Conservation (phyloP, 108 stramenopile species). For the Nitzschia sp. region DNA sequence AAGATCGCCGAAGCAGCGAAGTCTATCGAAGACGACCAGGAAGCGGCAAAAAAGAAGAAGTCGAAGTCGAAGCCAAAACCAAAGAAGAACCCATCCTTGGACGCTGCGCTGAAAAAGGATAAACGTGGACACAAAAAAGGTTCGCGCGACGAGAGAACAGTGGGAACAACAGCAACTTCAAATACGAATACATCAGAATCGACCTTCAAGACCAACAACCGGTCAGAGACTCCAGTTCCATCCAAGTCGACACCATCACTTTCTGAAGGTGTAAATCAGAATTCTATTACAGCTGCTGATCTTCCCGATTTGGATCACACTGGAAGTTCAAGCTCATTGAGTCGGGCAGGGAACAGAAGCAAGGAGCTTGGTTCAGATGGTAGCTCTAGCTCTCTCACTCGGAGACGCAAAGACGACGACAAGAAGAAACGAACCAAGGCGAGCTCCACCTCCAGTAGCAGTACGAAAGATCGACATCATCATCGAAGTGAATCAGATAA, state of each 20-base stretch:
- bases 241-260: neutral
- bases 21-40: neutral
- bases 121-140: conserved; percentile 1
- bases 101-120: conserved; percentile 8
- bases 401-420: conserved; percentile 6
- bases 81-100: conserved; percentile 12
- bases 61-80: neutral
- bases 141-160: conserved; percentile 9
- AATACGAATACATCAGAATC: conserved; percentile 5
- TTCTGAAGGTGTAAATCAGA: neutral
- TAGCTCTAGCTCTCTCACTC: conserved; percentile 3
- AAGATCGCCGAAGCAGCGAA: conserved; percentile 1
- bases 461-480: neutral
- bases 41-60: neutral
- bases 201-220: conserved; percentile 15
- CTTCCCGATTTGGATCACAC: neutral
- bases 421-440: neutral
- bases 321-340: conserved; percentile 9
- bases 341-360: conserved; percentile 1
- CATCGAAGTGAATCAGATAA: neutral
- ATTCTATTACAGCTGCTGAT: neutral
- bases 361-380: conserved; percentile 6
- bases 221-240: neutral
- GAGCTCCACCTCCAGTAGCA: neutral
- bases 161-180: conserved; percentile 13